Evolutionary conservation across 2,329 filamentous ascomycete species (phyloP).

Genomic region (Beauveria scarabaeidicola): DNA sequence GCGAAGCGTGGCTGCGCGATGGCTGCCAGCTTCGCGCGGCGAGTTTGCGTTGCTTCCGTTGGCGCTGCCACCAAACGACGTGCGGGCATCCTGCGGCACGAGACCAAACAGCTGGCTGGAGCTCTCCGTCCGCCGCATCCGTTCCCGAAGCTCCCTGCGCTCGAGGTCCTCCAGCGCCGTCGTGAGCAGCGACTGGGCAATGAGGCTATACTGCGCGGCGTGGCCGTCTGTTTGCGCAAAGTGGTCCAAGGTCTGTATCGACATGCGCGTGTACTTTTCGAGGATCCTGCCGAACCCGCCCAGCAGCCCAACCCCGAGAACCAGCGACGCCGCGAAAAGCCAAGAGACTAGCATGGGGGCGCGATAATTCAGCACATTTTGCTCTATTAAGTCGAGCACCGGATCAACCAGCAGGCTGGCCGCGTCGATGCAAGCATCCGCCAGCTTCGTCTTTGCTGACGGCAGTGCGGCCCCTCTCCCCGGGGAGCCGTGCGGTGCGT

Average conservation of each 20-base stretch:
- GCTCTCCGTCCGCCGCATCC: slow-evolving; percentile 38
- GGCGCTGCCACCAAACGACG: neutral
- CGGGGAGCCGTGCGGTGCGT: slow-evolving; percentile 17
- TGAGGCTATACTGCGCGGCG: slow-evolving; percentile 44
- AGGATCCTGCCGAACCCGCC: slow-evolving; percentile 44
- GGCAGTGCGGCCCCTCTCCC: slow-evolving; percentile 16
- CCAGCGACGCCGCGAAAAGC: slow-evolving; percentile 45
- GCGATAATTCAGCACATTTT: slow-evolving; percentile 32
- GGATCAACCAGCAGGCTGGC: slow-evolving; percentile 45
- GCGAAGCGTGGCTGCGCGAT: neutral
- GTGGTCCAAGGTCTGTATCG: slow-evolving; percentile 39
- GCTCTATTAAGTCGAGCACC: slow-evolving; percentile 35
- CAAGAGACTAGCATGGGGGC: slow-evolving; percentile 45
- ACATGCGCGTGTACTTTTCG: slow-evolving; percentile 40
- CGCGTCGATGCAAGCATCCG: slow-evolving; percentile 47
- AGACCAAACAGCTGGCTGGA: slow-evolving; percentile 45
- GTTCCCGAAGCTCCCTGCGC: slow-evolving; percentile 37
- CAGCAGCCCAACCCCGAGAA: slow-evolving; percentile 42
- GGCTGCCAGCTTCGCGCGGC: neutral
- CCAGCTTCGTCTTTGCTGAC: slow-evolving; percentile 40
- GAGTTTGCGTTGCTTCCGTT: neutral
- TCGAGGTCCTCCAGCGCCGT: slow-evolving; percentile 40
- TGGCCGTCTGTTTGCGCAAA: slow-evolving; percentile 42
- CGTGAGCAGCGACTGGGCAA: slow-evolving; percentile 40
- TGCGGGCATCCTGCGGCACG: slow-evolving; percentile 24